Evolutionary conservation across 345 rosid species (phyloP).

Genomic region (Dipteronia sinensis): DNA sequence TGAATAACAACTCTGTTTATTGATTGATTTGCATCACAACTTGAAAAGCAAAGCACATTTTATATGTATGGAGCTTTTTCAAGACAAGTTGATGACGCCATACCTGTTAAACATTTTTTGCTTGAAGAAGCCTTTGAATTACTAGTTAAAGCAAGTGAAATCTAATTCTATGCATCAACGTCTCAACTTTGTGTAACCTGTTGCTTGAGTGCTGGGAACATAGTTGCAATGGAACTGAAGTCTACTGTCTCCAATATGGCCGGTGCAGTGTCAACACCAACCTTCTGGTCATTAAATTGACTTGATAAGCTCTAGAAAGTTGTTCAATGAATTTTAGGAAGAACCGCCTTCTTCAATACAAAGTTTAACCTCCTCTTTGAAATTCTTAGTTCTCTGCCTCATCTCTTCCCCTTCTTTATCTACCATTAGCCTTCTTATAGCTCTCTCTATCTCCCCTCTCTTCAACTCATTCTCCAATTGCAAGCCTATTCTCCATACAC

Average conservation of each 20-base stretch:
- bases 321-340: constrained; percentile 20
- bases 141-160: not conserved
- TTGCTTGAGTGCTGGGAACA: not conserved
- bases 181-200: not conserved
- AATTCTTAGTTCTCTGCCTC: constrained; percentile 15
- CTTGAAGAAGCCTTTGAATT: too few species aligned
- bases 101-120: too few species aligned
- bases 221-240: not conserved
- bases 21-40: too few species aligned
- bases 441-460: constrained; percentile 24
- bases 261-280: not conserved
- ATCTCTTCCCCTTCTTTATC: constrained; percentile 31
- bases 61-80: too few species aligned
- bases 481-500: constrained; percentile 36
- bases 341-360: constrained; percentile 24
- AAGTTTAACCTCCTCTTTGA: constrained; percentile 22
- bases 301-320: constrained; percentile 12
- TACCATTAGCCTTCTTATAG: constrained; percentile 24
- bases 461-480: constrained; percentile 25
- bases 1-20: too few species aligned
- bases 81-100: too few species aligned
- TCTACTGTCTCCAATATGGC: not conserved
- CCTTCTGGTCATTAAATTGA: not conserved
- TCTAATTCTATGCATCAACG: not conserved
- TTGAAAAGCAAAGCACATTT: too few species aligned